Evolutionary conservation across 2,329 filamentous ascomycete genomes (phyloP).

Genomic region (Juglanconis sp.): DNA sequence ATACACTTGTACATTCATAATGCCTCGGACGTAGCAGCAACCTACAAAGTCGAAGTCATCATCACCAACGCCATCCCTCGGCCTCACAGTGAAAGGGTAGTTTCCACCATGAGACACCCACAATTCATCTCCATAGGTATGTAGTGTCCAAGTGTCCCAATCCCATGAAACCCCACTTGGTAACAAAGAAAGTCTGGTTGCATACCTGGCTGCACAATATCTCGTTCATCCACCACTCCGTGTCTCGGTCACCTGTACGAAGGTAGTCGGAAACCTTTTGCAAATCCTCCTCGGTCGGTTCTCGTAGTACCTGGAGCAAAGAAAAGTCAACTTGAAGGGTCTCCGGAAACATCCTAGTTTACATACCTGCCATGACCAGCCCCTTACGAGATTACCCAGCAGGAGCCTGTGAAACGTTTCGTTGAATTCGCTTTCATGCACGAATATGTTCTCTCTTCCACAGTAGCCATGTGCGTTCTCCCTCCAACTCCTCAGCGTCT

Average conservation of each 20-base stretch:
- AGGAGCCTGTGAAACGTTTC: neutral
- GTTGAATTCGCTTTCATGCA: neutral
- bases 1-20: neutral
- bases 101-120: neutral
- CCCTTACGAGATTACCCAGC: neutral
- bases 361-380: neutral
- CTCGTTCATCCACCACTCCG: neutral
- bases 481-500: neutral
- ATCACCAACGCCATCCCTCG: neutral
- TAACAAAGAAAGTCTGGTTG: conserved; percentile 1
- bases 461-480: neutral
- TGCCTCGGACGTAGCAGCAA: neutral
- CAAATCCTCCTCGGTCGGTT: neutral
- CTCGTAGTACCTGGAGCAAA: neutral
- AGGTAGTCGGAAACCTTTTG: neutral
- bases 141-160: neutral
- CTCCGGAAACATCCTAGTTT: no score
- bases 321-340: no score
- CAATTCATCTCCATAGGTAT: neutral
- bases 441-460: neutral
- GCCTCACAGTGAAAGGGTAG: neutral
- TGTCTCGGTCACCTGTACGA: neutral
- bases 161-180: neutral
- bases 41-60: neutral
- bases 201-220: neutral